Evolutionary conservation across 192 early-diverging fungal genomes (phyloP), one percentile per base, ranked within the genome.

Genomic region (Pilobolus umbonatus): DNA sequence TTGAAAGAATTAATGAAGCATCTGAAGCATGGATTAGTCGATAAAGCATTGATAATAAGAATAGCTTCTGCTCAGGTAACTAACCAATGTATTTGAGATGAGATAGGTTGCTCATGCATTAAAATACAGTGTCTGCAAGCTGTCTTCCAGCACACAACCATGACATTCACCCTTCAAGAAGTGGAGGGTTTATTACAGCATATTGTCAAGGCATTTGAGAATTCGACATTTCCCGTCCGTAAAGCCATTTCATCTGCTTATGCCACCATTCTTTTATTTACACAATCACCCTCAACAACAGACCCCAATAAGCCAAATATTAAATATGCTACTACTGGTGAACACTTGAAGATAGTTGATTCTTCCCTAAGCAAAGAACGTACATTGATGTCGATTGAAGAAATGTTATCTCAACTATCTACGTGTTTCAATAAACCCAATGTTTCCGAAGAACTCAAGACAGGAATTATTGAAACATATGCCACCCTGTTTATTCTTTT

Each of bases 381-480:
- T 1, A 55, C 64, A 32, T 55, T 71, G 40, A 61, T 84, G 53
- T 70, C 84, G 5, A 72, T 91, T 22, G 79, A 75, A 3, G 88
- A 89, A 30, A 87, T 89, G 57, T 68, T 98, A 17, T 29, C 40
- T 17, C 73, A 88, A 51, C 76, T 98, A 6, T 82, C 82, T 0
- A 52, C 36, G 3, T 64, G 78, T 2, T 93, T 88, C 63, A 71
- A 73, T 31, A 78, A 81, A 11, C 55, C 78, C 8, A 81, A 82
- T 22, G 69, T 82, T 0, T 78, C 89, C 1, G 76, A 82, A 10
- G 91, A 95, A 34, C 73, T 82, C 11, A 80, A 88, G 0, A 77
- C 88, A 0, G 93, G 89, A 12, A 76, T 96, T 1, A 67, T 92
- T 11, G 89, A 95, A 60, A 75, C 84, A 5, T 95, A 94, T 72